phyloP scores from a whole-genome alignment of 2,329 filamentous ascomycete species.

The Aphanoascus verrucosus region DNA sequence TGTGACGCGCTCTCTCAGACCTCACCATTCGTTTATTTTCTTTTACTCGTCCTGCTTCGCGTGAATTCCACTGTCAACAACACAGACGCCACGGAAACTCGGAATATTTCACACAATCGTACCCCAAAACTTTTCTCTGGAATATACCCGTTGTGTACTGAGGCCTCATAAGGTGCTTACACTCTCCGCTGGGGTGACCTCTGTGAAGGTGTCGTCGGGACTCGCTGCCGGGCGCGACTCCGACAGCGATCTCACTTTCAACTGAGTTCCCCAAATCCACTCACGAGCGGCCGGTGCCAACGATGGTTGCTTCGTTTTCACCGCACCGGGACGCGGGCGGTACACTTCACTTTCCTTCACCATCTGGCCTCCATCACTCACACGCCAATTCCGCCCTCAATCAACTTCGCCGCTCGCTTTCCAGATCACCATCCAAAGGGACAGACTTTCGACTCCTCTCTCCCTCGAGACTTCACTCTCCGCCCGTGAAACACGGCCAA shows the following conservation, averaged over 20 bases:
- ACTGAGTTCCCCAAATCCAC: conserved; percentile 40
- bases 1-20: not conserved
- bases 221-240: conserved; percentile 34
- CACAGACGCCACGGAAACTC: not conserved
- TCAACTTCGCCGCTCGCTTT: conserved; percentile 75
- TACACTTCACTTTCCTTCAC: conserved; percentile 76
- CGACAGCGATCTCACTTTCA: conserved; percentile 32
- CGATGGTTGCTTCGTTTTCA: conserved; percentile 41
- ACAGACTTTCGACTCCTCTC: conserved; percentile 56
- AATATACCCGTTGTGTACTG: not conserved
- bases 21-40: not conserved
- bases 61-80: not conserved
- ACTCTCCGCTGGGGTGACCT: not conserved
- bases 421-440: conserved; percentile 80
- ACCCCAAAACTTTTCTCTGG: not conserved
- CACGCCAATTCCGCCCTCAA: conserved; percentile 73
- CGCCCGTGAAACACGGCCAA: conserved; percentile 41
- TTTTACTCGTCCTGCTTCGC: not conserved
- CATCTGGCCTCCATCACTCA: conserved; percentile 70
- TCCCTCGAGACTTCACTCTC: conserved; percentile 38
- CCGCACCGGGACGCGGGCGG: conserved; percentile 50
- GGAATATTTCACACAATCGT: not conserved
- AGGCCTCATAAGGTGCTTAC: too few relatives aligned
- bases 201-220: not conserved
- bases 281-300: conserved; percentile 2